phyloP scores from a whole-genome alignment of 768 basidiomycete genomes.

The Lactarius hatsudake region DNA sequence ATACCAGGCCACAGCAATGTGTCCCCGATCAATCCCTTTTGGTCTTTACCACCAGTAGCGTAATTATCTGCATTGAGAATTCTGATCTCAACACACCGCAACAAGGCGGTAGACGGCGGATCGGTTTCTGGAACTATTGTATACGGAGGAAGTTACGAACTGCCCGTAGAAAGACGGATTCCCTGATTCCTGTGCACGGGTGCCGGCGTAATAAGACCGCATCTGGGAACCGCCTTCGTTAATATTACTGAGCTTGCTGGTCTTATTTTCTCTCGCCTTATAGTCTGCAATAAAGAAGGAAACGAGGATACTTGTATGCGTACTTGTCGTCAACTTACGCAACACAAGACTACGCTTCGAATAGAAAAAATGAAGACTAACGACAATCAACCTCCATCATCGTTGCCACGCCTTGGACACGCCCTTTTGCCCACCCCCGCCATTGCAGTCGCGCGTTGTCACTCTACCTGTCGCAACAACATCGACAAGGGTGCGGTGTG shows the following conservation, averaged over 20 bases:
- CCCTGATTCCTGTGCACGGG: background rate
- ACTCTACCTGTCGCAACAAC: slow-evolving; percentile 7
- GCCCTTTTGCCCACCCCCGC: background rate
- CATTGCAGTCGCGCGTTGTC: background rate
- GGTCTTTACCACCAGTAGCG: background rate
- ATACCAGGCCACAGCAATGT: background rate
- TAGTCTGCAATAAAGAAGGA: slow-evolving; percentile 1
- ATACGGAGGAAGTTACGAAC: background rate
- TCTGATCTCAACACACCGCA: slow-evolving; percentile 5
- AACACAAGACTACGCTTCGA: slow-evolving; percentile 19
- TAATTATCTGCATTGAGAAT: background rate
- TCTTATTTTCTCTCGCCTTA: background rate
- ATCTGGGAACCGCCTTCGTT: background rate
- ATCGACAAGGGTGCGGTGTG: background rate
- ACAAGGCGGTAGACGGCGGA: slow-evolving; percentile 3
- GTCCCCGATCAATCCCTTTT: slow-evolving; percentile 8
- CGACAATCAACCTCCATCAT: slow-evolving; percentile 7
- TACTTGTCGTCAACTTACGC: slow-evolving; percentile 3
- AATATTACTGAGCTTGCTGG: background rate
- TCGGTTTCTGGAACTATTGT: background rate
- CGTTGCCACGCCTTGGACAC: slow-evolving; percentile 16
- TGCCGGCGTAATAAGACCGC: background rate
- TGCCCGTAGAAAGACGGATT: background rate
- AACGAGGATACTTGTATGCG: slow-evolving; percentile 7
- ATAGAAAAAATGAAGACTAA: slow-evolving; percentile 12